Evolutionary conservation across 2,329 filamentous ascomycete genomes (phyloP).

Genomic region (Fusarium papillatum): DNA sequence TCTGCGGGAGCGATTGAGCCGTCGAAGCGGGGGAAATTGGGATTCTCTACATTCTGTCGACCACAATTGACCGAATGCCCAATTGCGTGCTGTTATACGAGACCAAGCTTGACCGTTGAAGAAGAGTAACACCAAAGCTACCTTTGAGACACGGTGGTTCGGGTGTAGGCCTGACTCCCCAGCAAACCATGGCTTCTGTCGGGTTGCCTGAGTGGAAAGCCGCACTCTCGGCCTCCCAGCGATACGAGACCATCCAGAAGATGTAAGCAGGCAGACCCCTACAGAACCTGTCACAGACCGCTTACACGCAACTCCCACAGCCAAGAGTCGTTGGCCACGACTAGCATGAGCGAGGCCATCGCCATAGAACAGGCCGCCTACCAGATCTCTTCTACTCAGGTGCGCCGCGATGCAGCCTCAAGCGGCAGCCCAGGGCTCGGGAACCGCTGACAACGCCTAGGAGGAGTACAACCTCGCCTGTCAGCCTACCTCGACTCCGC

Average conservation of each 20-base stretch:
- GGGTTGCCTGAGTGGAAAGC: constrained; percentile 60
- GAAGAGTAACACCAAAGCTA: background rate
- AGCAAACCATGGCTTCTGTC: constrained; percentile 27
- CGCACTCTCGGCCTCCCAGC: constrained; percentile 68
- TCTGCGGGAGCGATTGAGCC: background rate
- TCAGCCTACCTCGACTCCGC: constrained; percentile 31
- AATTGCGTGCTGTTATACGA: constrained; percentile 15
- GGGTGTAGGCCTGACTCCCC: background rate
- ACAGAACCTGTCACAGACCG: background rate
- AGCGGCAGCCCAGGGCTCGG: constrained; percentile 24
- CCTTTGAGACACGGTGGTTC: constrained; percentile 1
- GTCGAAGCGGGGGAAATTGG: constrained; percentile 16
- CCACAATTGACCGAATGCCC: constrained; percentile 13
- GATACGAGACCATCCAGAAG: constrained; percentile 73
- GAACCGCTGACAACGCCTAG: constrained; percentile 56
- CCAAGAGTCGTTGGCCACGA: constrained; percentile 46
- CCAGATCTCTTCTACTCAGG: constrained; percentile 67
- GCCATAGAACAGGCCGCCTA: constrained; percentile 76
- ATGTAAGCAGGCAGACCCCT: constrained; percentile 43
- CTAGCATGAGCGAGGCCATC: constrained; percentile 65
- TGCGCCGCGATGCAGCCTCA: constrained; percentile 53
- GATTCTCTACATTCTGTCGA: background rate
- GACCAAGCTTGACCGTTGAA: background rate
- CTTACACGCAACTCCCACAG: constrained; percentile 34
- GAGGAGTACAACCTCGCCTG: constrained; percentile 69